Conservation (phyloP, 495 filamentous ascomycete genomes). For the Symbiotaphrina buchneri region DNA sequence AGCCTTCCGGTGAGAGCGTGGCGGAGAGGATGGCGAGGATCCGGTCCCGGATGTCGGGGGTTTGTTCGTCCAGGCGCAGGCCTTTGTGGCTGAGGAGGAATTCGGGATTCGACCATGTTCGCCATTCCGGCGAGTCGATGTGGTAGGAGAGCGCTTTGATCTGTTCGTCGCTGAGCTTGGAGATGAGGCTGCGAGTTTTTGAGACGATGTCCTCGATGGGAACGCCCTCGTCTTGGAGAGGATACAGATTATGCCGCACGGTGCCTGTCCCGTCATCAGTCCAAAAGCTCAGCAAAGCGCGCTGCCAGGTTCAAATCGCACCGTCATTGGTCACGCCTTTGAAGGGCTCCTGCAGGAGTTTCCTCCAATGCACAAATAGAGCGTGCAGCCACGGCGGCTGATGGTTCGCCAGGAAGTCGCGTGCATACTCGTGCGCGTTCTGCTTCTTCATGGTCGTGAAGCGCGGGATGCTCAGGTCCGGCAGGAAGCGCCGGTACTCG, state of each 20-base stretch:
- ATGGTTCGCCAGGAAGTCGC: conserved; percentile 31
- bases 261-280: conserved; percentile 16
- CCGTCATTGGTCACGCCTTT: conserved; percentile 50
- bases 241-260: conserved; percentile 31
- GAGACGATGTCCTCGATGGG: conserved; percentile 30
- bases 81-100: conserved; percentile 39
- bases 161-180: conserved; percentile 22
- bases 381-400: conserved; percentile 45
- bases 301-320: conserved; percentile 11
- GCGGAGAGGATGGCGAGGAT: conserved; percentile 28
- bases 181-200: conserved; percentile 20
- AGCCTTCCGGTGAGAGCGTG: conserved; percentile 43
- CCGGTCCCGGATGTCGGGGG: conserved; percentile 16
- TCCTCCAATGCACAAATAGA: conserved; percentile 41
- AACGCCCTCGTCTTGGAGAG: conserved; percentile 34
- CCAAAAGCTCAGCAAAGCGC: too few species aligned
- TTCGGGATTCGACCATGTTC: conserved; percentile 57
- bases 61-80: conserved; percentile 38
- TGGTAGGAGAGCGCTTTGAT: conserved; percentile 25
- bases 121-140: conserved; percentile 49
- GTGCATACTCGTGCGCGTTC: conserved; percentile 38
- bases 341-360: conserved; percentile 43
- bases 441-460: conserved; percentile 40
- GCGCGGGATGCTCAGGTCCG: conserved; percentile 32
- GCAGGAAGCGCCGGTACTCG: conserved; percentile 34